These are phyloP conservation scores for Lenwebbia sp. DNA, from an alignment of 345 rosid genomes.

Conservation along the genomic window DNA sequence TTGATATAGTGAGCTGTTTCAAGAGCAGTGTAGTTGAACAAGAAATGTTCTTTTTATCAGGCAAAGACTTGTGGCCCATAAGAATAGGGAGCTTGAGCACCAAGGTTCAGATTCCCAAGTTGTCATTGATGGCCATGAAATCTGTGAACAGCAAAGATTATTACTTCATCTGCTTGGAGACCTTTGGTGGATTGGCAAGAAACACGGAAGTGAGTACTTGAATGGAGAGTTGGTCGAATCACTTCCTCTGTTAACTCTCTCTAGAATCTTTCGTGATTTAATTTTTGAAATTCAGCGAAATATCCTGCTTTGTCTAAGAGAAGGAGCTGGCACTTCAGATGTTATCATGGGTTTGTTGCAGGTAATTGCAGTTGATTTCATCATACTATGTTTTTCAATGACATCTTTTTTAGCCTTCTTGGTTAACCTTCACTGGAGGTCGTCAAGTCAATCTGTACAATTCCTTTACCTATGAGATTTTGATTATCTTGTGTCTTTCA, in stretches of 20 bases:
- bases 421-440: not conserved
- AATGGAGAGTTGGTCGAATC: not conserved
- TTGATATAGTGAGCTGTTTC: not conserved
- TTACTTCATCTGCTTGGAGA: constrained; percentile 45
- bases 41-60: not conserved
- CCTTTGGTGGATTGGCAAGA: constrained; percentile 8
- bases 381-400: not conserved
- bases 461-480: not conserved
- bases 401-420: not conserved
- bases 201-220: constrained; percentile 16
- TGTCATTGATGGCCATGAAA: constrained; percentile 37
- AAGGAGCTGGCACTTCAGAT: constrained; percentile 44
- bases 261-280: not conserved
- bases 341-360: constrained; percentile 40
- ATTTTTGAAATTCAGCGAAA: constrained; percentile 19
- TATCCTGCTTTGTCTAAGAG: constrained; percentile 41
- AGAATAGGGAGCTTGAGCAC: constrained; percentile 43
- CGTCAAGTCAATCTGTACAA: not conserved
- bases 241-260: not conserved
- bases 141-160: constrained; percentile 26
- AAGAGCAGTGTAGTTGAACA: not conserved
- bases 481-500: not conserved
- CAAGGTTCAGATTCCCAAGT: constrained; percentile 20
- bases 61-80: constrained; percentile 29
- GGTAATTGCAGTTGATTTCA: constrained; percentile 14